Evolutionary conservation across 106 monocot species (phyloP), one percentile per base, ranked within the genome.

Genomic region (Alisma plantagoaquatica): DNA sequence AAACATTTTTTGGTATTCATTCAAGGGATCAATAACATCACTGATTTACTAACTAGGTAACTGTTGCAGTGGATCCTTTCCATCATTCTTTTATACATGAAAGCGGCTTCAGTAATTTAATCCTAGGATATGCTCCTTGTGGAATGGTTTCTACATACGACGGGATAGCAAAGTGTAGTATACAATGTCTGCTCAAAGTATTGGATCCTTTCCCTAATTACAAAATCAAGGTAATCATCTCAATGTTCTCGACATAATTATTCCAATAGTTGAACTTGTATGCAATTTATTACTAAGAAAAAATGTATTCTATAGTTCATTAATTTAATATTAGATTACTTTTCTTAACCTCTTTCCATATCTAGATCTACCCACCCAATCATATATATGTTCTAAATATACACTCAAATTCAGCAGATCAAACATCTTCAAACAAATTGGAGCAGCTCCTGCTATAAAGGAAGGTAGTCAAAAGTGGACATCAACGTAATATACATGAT

Each of bases 11-110:
- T 84, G 23, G 67, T 84, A 31, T 48, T 84, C 16, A 75, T 84
- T 54, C 75, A 79, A 10, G 84, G 84, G 46, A 75, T 75, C 2
- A 72, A 75, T 63, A 84, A 79, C 30, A 59, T 84, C 43, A 79
- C 72, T 33, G 84, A 84, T 46, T 62, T 72, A 27, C 38, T 84
- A 53, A 84, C 84, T 28, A 79, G 29, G 79, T 73, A 41, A 79
- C 79, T 46, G 75, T 77, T 26, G 70, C 70, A 35, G 57, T 68
- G 59, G 83, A 77, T 21, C 73, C 63, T 53, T 76, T 72, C 27
- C 60, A 61, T 48, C 63, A 68, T 52, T 51, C 42, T 62, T 61
- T 61, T 72, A 43, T 54, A 52, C 51, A 60, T 64, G 63, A 72
- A 60, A 61, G 56, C 32, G 66, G 66, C 41, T 41, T 67, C 31